Evolutionary conservation across 345 rosid species (phyloP), one percentile per base, ranked within the genome.

Genomic region (Sisymbrium irio): DNA sequence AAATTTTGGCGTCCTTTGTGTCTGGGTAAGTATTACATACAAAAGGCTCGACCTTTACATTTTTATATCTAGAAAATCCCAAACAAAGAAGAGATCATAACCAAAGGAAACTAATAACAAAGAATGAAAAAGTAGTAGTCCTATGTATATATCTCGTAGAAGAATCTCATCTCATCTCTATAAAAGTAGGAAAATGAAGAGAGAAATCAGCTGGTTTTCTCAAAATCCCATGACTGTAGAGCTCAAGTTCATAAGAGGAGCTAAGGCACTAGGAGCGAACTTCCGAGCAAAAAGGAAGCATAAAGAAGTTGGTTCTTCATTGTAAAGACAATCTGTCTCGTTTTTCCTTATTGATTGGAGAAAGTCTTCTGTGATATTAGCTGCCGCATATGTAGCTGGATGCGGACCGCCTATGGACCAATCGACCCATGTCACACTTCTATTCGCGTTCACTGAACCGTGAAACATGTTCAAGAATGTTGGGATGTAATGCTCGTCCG

Each of bases 401-500:
- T 93, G 97, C 0, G 98, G 98, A 7, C 96, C 98, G 0, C 90
- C 90, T 49, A 80, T n/a, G 0, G 97, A 87, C 98, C 98, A 93
- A 67, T 93, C 85, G 2, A 93, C 98, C 92, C 96, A 89, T 11
- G 98, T 93, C 62, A 91, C 91, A 0, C 81, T 87, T 71, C 97
- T 80, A 54, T 93, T 93, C 0, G 97, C 84, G 61, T 75, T 90
- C 45, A 79, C 66, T 4, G 87, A 69, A 47, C 97, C 96, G 1
- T 91, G 88, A 81, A 89, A 86, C 82, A 93, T 91, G 84, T 93
- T 87, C 62, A 91, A 58, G 79, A 77, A 85, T 25, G 98, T 93
- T 0, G 97, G 92, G 57, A 93, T 83, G 80, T 86, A 93, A 81
- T 93, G 98, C 76, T 93, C 98, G 20, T 93, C 98, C 0, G 98